Evolutionary conservation across 352 stramenopile species (phyloP).

Genomic region (Phytophthora fragariae): DNA sequence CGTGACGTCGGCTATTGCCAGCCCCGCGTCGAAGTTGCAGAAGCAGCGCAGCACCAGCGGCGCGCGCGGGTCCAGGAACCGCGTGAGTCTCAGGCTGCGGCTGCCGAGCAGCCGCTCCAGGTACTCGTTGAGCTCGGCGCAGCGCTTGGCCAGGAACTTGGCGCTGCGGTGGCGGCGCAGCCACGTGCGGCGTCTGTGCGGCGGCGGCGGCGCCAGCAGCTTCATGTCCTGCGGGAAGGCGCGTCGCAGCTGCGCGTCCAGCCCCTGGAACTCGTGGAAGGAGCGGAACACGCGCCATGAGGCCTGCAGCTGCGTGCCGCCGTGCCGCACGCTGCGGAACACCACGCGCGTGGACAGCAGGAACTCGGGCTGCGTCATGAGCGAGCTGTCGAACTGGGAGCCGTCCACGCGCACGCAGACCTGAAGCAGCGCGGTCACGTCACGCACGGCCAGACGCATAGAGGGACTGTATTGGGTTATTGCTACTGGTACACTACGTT

Average conservation of each 20-base stretch:
- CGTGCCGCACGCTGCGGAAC: slow-evolving; percentile 70
- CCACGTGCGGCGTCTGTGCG: slow-evolving; percentile 66
- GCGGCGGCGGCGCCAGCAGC: slow-evolving; percentile 51
- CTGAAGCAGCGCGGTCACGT: slow-evolving; percentile 76
- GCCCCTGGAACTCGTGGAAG: slow-evolving; percentile 78
- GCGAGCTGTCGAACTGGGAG: slow-evolving; percentile 75
- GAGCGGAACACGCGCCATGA: slow-evolving; percentile 70
- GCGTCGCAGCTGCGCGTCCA: slow-evolving; percentile 75
- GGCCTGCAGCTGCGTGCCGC: slow-evolving; percentile 60
- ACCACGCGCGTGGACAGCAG: slow-evolving; percentile 63
- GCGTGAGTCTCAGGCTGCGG: slow-evolving; percentile 63
- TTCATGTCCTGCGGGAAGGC: slow-evolving; percentile 74
- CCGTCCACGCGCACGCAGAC: slow-evolving; percentile 63
- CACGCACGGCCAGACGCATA: slow-evolving; percentile 50
- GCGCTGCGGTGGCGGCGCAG: slow-evolving; percentile 63
- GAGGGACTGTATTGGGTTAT: neutral
- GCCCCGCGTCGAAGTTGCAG: slow-evolving; percentile 82
- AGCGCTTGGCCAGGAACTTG: slow-evolving; percentile 68
- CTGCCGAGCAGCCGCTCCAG: slow-evolving; percentile 49
- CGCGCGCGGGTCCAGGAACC: slow-evolving; percentile 75
- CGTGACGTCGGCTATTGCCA: slow-evolving; percentile 47
- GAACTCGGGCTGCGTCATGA: slow-evolving; percentile 88
- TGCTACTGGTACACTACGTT: neutral
- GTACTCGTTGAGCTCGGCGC: slow-evolving; percentile 75
- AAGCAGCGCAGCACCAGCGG: slow-evolving; percentile 82